Base-by-base conservation (phyloP, 2,329 filamentous ascomycete species). In the Penicillium sp. region DNA sequence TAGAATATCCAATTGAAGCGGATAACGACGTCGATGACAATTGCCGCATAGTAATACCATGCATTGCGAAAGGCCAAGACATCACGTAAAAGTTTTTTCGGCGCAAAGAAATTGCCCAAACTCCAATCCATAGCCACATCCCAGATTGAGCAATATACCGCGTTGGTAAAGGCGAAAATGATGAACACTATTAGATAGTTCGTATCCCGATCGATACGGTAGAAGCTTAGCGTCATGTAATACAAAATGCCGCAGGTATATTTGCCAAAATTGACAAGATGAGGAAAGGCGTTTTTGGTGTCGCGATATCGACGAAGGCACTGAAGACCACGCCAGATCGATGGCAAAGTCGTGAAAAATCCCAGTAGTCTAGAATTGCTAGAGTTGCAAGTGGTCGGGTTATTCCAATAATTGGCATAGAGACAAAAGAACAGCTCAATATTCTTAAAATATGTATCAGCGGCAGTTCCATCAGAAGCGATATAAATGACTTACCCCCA, bases 91-190 rank as follows among this genome's bases (percentile, higher is more conserved):
- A 86, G 80, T 1, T 77, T 81, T 62, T 89, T 79, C 11, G 83
- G 82, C 0, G 89, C 83, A 55, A 87, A 84, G 0, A 88, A 81
- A 64, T 97, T 91, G 3, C 93, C 81, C n/a, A 97, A 80, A 58
- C 89, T 94, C 81, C 94, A 97, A 71, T 99, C 94, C 89, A 97
- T 97, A 62, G 91, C 85, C 1, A 99, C 76, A 69, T 99, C 94
- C 94, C 94, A 99, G 43, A 96, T 82, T 9, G 87, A 91, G 64
- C 83, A 87, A 71, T 97, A 97, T 26, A 95, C 73, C 46, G 86
- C 83, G 69, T 97, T 99, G 62, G 96, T 73, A n/a, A 81, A 79
- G 0, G 91, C 90, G 64, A 92, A 91, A 0, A 84, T 81, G 60
- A 96, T 87, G 70, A 96, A 97, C 1, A 91, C 70, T 0, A 85